These are phyloP conservation scores for Alternaria metachromatica DNA, from an alignment of 2,329 filamentous ascomycete species.

Conservation along the genomic window DNA sequence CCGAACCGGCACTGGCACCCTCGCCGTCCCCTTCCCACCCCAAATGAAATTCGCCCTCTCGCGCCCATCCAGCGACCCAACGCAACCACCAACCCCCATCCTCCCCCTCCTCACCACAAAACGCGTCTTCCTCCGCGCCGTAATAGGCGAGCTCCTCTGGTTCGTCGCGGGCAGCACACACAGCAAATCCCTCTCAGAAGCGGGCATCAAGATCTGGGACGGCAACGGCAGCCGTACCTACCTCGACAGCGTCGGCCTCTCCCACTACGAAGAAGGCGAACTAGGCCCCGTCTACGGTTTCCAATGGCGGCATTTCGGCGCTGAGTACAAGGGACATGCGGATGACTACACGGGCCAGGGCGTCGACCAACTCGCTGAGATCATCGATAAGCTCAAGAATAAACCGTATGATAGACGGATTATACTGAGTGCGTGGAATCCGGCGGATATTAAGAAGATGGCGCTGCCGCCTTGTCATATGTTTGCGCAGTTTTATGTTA, in stretches of 20 bases:
- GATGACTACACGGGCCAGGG: constrained; percentile 87
- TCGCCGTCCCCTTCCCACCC: constrained; percentile 84
- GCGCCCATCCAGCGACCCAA: constrained; percentile 53
- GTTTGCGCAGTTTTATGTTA: constrained; percentile 96
- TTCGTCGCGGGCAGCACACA: constrained; percentile 88
- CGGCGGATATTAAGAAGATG: constrained; percentile 83
- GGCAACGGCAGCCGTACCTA: constrained; percentile 92
- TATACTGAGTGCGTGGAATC: constrained; percentile 94
- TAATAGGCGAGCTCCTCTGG: constrained; percentile 94
- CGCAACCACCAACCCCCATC: constrained; percentile 62
- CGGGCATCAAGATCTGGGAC: constrained; percentile 97
- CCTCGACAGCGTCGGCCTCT: constrained; percentile 83
- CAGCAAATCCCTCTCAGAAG: constrained; percentile 74
- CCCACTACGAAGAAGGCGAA: constrained; percentile 83
- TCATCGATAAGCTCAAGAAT: constrained; percentile 83
- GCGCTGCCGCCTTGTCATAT: constrained; percentile 94
- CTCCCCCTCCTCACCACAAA: constrained; percentile 97
- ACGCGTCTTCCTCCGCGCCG: constrained; percentile 89
- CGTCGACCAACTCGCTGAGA: constrained; percentile 89
- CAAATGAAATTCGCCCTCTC: constrained; percentile 88
- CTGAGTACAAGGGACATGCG: constrained; percentile 72
- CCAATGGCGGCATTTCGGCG: constrained; percentile 98
- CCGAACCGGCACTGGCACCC: constrained; percentile 90
- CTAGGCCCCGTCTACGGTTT: constrained; percentile 97
- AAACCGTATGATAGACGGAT: constrained; percentile 90